Conservation (phyloP, 2,329 filamentous ascomycete genomes). For the Fusarium denticulatum region DNA sequence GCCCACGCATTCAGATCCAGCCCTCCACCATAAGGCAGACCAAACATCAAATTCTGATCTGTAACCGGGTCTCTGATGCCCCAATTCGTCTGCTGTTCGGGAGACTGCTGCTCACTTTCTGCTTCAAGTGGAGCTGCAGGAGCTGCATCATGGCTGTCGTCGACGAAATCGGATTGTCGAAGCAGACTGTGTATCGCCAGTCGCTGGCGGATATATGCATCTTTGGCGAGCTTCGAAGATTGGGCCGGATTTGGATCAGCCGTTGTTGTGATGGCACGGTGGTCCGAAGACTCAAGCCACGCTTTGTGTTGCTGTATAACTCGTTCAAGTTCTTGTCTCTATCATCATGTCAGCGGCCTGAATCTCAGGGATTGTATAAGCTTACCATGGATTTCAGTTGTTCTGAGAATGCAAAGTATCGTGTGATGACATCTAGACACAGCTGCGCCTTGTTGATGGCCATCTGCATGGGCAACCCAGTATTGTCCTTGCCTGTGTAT, state of each 20-base stretch:
- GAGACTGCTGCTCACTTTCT: constrained; percentile 32
- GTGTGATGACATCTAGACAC: constrained; percentile 40
- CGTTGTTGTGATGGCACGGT: constrained; percentile 24
- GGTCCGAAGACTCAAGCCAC: constrained; percentile 40
- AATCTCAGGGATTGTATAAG: accelerated
- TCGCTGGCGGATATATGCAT: constrained; percentile 42
- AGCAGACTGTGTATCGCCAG: constrained; percentile 54
- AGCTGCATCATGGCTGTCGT: constrained; percentile 50
- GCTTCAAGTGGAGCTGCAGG: constrained; percentile 33
- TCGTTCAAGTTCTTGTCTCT: constrained; percentile 43
- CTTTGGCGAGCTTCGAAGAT: constrained; percentile 32
- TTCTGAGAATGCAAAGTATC: constrained; percentile 44
- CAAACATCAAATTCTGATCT: constrained; percentile 38
- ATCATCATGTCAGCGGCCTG: not conserved
- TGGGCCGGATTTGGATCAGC: constrained; percentile 10
- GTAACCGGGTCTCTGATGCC: constrained; percentile 11
- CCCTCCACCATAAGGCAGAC: constrained; percentile 33
- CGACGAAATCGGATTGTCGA: constrained; percentile 52
- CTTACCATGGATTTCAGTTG: constrained; percentile 42
- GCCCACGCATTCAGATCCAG: constrained; percentile 38
- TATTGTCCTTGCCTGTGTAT: constrained; percentile 40
- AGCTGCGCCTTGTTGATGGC: constrained; percentile 41
- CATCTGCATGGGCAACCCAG: constrained; percentile 41
- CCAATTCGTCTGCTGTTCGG: constrained; percentile 26
- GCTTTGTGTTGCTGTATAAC: constrained; percentile 39